A percentile compares a stretch with the other conserved stretches of the same genome.
These are phyloP conservation scores for Phytophthora uliginosa DNA, from an alignment of 352 stramenopile species.

Conservation along the genomic window DNA sequence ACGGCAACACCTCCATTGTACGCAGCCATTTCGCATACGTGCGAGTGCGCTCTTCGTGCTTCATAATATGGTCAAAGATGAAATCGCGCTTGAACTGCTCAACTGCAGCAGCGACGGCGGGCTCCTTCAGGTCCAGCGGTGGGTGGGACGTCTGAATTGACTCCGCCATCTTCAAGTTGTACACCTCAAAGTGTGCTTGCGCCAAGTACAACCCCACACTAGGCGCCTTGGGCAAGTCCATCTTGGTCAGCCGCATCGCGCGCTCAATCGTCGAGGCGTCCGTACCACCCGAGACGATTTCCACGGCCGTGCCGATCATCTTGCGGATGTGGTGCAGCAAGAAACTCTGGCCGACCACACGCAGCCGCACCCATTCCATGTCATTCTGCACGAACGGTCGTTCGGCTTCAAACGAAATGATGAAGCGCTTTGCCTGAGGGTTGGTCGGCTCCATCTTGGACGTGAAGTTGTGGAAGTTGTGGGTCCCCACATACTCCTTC, in stretches of 20 bases:
- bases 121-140: conserved; percentile 72
- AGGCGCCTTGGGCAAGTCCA: conserved; percentile 89
- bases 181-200: conserved; percentile 89
- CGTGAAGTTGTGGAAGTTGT: conserved; percentile 99
- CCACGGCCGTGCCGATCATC: conserved; percentile 94
- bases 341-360: conserved; percentile 97
- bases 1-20: conserved; percentile 75
- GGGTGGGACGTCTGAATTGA: conserved; percentile 75
- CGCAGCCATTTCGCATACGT: conserved; percentile 89
- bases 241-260: conserved; percentile 81
- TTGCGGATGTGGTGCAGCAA: conserved; percentile 99
- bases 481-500: conserved; percentile 84
- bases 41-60: conserved; percentile 77
- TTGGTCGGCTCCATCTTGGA: conserved; percentile 88
- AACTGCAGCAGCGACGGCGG: conserved; percentile 53
- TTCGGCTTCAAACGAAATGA: conserved; percentile 92
- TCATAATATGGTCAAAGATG: conserved; percentile 90
- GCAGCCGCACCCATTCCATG: conserved; percentile 97
- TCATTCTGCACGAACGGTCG: conserved; percentile 87
- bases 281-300: conserved; percentile 77
- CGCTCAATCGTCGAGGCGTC: conserved; percentile 58
- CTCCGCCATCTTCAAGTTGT: conserved; percentile 84
- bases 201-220: conserved; percentile 90
- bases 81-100: conserved; percentile 84
- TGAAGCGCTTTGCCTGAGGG: conserved; percentile 92